Conservation (phyloP, 2,329 filamentous ascomycete species). For the Colletotrichum lindemuthianum region DNA sequence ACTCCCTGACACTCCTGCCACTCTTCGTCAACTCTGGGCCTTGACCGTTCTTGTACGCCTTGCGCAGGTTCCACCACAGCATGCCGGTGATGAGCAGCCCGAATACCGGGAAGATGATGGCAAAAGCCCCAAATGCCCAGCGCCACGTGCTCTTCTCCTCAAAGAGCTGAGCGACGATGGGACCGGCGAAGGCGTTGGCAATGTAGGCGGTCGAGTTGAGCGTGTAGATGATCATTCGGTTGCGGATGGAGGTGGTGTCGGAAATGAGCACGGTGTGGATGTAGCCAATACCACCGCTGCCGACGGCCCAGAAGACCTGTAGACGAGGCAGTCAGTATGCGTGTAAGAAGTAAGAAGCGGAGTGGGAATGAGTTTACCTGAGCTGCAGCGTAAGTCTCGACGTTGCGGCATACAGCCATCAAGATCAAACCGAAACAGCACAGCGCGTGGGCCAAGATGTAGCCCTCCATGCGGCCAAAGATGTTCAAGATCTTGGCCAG, state of each 20-base stretch:
- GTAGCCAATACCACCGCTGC: slow-evolving; percentile 46
- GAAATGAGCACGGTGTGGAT: slow-evolving; percentile 45
- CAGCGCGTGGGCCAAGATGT: slow-evolving; percentile 48
- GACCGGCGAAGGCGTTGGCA: slow-evolving; percentile 47
- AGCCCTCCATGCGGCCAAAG: slow-evolving; percentile 50
- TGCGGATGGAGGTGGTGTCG: slow-evolving; percentile 44
- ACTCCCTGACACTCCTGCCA: slow-evolving; percentile 39
- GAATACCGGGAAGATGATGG: slow-evolving; percentile 61
- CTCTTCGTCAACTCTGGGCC: slow-evolving; percentile 35
- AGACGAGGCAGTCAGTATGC: neutral
- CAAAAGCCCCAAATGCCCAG: slow-evolving; percentile 64
- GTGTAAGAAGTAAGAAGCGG: fast-evolving
- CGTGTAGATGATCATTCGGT: slow-evolving; percentile 45
- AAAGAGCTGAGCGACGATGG: slow-evolving; percentile 40
- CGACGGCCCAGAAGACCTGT: slow-evolving; percentile 66
- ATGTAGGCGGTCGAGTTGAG: slow-evolving; percentile 48
- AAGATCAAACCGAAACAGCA: slow-evolving; percentile 55
- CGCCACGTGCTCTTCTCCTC: slow-evolving; percentile 40
- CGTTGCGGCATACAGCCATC: slow-evolving; percentile 64
- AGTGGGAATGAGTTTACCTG: slow-evolving; percentile 40
- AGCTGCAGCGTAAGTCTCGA: slow-evolving; percentile 54
- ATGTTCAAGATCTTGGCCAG: slow-evolving; percentile 53
- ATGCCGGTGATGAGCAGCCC: slow-evolving; percentile 25
- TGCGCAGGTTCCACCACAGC: slow-evolving; percentile 33
- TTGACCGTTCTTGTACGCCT: slow-evolving; percentile 33